Evolutionary conservation across 1,139 yeast genomes (phyloP).

Genomic region (Diutina neorugosa): DNA sequence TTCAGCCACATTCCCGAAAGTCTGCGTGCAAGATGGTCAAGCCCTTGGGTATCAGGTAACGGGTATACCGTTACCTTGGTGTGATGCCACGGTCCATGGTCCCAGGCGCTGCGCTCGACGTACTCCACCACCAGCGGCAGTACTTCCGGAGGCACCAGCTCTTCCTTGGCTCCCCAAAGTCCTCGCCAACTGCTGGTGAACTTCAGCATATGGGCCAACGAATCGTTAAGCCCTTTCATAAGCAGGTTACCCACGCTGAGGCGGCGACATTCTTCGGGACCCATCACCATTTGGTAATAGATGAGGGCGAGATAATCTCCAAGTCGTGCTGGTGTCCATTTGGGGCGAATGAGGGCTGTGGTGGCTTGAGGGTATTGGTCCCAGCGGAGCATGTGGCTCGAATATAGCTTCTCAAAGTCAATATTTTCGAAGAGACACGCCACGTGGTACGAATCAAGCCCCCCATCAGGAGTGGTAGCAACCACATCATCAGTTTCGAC

Average conservation of each 20-base stretch:
- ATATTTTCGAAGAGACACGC: not conserved
- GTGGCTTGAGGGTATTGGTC: not conserved
- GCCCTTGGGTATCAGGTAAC: not conserved
- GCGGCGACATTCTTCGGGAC: not conserved
- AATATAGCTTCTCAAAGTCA: not conserved
- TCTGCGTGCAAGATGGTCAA: not conserved
- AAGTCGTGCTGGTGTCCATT: not conserved
- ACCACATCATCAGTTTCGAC: not conserved
- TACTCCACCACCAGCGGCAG: slow-evolving; percentile 3
- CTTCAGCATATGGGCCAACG: not conserved
- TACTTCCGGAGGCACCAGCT: not conserved
- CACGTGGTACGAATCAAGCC: not conserved
- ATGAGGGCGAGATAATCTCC: not conserved
- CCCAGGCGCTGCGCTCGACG: not conserved
- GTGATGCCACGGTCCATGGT: not conserved
- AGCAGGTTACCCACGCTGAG: not conserved
- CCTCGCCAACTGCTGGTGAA: slow-evolving; percentile 1
- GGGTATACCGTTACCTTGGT: not conserved
- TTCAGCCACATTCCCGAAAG: slow-evolving; percentile 1
- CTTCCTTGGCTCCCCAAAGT: not conserved
- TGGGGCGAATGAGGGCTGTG: not conserved
- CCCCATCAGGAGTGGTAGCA: not conserved
- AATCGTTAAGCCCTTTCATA: not conserved
- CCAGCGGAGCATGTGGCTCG: not conserved
- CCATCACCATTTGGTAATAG: not conserved